Conservation (phyloP, 495 filamentous ascomycete genomes). For the Diplogelasinospora grovesii region DNA sequence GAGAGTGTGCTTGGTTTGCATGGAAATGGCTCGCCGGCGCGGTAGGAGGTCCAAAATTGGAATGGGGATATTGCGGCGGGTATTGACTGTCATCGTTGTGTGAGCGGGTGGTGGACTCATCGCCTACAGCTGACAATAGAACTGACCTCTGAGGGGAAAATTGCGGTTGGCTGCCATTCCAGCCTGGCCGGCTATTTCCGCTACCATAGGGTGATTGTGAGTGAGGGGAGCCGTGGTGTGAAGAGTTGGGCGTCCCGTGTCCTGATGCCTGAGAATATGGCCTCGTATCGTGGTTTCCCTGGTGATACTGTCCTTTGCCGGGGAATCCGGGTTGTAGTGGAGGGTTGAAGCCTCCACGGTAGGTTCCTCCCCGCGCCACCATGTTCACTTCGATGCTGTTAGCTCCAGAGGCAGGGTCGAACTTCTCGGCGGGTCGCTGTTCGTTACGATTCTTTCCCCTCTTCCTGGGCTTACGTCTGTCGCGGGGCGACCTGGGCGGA, state of each 20-base stretch:
- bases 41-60: slow-evolving; percentile 46
- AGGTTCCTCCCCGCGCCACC: slow-evolving; percentile 33
- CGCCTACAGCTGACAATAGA: too few species aligned
- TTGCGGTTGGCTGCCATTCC: slow-evolving; percentile 49
- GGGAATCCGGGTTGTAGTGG: slow-evolving; percentile 26
- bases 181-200: slow-evolving; percentile 53
- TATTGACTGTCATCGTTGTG: slow-evolving; percentile 47
- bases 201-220: slow-evolving; percentile 59
- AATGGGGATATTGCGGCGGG: slow-evolving; percentile 49
- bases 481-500: slow-evolving; percentile 28
- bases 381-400: slow-evolving; percentile 44
- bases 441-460: slow-evolving; percentile 31
- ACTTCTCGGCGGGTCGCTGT: slow-evolving; percentile 15
- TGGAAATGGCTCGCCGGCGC: slow-evolving; percentile 42
- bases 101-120: too few species aligned
- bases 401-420: slow-evolving; percentile 36
- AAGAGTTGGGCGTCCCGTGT: slow-evolving; percentile 50
- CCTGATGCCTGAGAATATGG: slow-evolving; percentile 54
- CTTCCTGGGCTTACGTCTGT: slow-evolving; percentile 27
- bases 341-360: slow-evolving; percentile 31
- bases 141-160: slow-evolving; percentile 56
- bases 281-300: too few species aligned
- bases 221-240: slow-evolving; percentile 62
- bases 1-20: slow-evolving; percentile 32
- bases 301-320: slow-evolving; percentile 24